Percentiles rank a stretch among this genome's conserved stretches.
phyloP scores from a whole-genome alignment of 1,284 basidiomycete species.

The Malassezia japonica region DNA sequence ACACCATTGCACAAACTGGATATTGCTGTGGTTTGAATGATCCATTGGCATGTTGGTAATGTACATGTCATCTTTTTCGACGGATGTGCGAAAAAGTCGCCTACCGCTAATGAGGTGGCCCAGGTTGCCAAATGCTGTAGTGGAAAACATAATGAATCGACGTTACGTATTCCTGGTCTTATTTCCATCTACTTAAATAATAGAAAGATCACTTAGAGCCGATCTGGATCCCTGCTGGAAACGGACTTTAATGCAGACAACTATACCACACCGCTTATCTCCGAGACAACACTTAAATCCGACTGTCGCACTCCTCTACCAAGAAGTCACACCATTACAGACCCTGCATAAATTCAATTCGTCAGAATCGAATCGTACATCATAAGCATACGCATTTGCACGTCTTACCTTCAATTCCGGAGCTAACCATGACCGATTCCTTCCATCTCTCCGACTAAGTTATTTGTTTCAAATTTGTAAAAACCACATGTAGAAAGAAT shows the following conservation, averaged over 20 bases:
- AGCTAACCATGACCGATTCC: too few relatives aligned
- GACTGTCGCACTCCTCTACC: too few relatives aligned
- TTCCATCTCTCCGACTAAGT: too few relatives aligned
- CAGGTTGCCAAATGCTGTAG: neutral
- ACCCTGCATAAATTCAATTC: too few relatives aligned
- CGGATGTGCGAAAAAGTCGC: neutral
- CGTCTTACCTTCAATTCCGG: too few relatives aligned
- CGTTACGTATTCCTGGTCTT: neutral
- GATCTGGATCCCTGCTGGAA: too few relatives aligned
- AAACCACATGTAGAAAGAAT: too few relatives aligned
- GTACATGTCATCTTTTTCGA: neutral
- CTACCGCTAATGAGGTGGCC: neutral
- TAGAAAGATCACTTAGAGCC: too few relatives aligned
- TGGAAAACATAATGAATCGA: neutral
- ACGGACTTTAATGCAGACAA: neutral
- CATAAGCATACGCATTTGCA: too few relatives aligned
- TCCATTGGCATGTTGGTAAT: neutral
- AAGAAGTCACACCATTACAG: too few relatives aligned
- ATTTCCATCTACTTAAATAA: neutral
- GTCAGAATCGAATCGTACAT: too few relatives aligned
- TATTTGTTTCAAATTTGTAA: too few relatives aligned
- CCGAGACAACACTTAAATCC: neutral
- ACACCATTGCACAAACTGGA: slow-evolving; percentile 47
- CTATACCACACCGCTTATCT: neutral
- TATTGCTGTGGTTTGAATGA: neutral